Conservation (phyloP, 108 stramenopile genomes). For the Skeletonema marinoi region DNA sequence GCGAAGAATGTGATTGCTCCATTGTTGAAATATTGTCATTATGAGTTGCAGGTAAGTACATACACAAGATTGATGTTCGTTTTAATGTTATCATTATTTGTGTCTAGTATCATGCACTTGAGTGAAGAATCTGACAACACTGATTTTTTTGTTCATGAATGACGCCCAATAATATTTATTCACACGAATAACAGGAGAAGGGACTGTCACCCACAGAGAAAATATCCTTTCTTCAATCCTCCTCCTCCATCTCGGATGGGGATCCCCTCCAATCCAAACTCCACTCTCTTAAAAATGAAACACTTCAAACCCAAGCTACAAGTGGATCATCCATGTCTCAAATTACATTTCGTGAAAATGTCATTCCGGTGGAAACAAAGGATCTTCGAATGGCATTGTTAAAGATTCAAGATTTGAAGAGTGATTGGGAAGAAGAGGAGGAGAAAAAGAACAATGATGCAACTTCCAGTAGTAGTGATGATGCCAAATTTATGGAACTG, state of each 20-base stretch:
- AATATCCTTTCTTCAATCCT: constrained; percentile 12
- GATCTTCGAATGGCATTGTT: constrained; percentile 38
- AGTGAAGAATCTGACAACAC: too few species aligned
- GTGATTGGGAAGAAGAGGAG: constrained; percentile 24
- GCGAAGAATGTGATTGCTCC: constrained; percentile 76
- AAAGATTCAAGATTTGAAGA: constrained; percentile 36
- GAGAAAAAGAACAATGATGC: constrained; percentile 14
- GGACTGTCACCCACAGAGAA: constrained; percentile 21
- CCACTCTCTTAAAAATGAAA: constrained; percentile 9
- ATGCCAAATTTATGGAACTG: constrained; percentile 60
- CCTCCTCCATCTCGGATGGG: neutral
- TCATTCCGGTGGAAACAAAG: constrained; percentile 59
- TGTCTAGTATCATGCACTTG: too few species aligned
- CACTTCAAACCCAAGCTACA: constrained; percentile 16
- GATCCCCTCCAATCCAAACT: constrained; percentile 22
- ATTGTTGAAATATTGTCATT: constrained; percentile 75
- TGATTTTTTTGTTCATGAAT: too few species aligned
- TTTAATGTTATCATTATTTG: too few species aligned
- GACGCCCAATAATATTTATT: neutral
- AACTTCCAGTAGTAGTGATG: constrained; percentile 5
- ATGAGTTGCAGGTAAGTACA: constrained; percentile 58
- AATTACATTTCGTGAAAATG: constrained; percentile 65
- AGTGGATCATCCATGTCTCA: constrained; percentile 17
- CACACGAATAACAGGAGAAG: constrained; percentile 18
- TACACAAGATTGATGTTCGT: neutral